phyloP scores from a whole-genome alignment of 805 yeast species.

The Myxozyma mucilagina region DNA sequence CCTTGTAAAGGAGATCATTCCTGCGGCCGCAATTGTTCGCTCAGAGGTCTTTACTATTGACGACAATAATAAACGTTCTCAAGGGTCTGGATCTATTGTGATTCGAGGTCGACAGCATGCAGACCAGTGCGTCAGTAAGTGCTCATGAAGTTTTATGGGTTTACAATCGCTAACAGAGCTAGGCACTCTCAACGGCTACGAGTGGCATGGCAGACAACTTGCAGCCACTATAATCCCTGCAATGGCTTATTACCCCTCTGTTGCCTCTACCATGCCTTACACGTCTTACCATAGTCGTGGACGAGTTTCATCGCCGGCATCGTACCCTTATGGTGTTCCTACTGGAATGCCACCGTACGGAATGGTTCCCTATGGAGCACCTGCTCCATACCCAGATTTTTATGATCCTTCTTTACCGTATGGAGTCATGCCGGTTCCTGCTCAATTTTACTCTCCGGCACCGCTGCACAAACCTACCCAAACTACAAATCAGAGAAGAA shows the following conservation, averaged over 20 bases:
- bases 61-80: conserved; percentile 17
- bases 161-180: not conserved
- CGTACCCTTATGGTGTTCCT: not conserved
- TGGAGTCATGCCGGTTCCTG: not conserved
- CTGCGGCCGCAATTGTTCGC: conserved; percentile 22
- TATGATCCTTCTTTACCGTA: conserved; percentile 3
- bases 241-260: not conserved
- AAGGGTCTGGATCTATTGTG: conserved; percentile 25
- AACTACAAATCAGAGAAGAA: not conserved
- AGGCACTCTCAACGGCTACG: conserved; percentile 25
- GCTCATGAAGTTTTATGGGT: not conserved
- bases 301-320: not conserved
- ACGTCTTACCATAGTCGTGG: not conserved
- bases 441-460: conserved; percentile 1
- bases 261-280: not conserved
- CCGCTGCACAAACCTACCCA: not conserved
- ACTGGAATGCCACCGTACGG: conserved; percentile 1
- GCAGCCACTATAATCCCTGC: conserved; percentile 10
- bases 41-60: conserved; percentile 25
- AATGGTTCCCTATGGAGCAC: not conserved
- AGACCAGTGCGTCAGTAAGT: conserved; percentile 14
- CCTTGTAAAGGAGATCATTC: conserved; percentile 28
- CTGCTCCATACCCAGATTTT: conserved; percentile 1
- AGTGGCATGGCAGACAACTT: conserved; percentile 26
- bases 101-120: conserved; percentile 32